phyloP scores from a whole-genome alignment of 768 basidiomycete species.

The Pseudohyphozyma bogoriensis region DNA sequence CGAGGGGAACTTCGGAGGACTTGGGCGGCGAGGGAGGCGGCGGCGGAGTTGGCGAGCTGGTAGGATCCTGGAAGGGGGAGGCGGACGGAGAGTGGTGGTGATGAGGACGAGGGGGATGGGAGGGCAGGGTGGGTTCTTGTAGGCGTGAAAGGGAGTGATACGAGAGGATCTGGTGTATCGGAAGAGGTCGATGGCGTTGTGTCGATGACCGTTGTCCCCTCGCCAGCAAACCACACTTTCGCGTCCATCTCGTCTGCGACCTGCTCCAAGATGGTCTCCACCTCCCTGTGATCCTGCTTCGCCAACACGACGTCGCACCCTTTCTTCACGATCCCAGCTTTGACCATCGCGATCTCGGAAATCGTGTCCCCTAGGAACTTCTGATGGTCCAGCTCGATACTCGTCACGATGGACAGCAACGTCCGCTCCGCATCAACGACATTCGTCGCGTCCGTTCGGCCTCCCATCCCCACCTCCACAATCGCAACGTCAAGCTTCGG shows the following conservation, averaged over 20 bases:
- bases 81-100: neutral
- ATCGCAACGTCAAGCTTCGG: slow-evolving; percentile 61
- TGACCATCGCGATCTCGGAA: slow-evolving; percentile 64
- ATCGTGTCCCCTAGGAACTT: slow-evolving; percentile 72
- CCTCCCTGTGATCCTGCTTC: slow-evolving; percentile 35
- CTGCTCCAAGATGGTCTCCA: slow-evolving; percentile 32
- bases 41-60: slow-evolving; percentile 72
- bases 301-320: slow-evolving; percentile 37
- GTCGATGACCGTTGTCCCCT: slow-evolving; percentile 39
- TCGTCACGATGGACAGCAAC: slow-evolving; percentile 67
- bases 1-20: slow-evolving; percentile 45
- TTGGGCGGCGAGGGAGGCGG: slow-evolving; percentile 56
- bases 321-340: slow-evolving; percentile 65
- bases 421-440: slow-evolving; percentile 60
- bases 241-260: slow-evolving; percentile 46
- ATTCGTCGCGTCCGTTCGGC: slow-evolving; percentile 85
- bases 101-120: too few relatives aligned
- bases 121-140: neutral
- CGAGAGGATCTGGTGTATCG: neutral
- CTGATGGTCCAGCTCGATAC: slow-evolving; percentile 89
- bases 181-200: neutral
- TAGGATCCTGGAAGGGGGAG: slow-evolving; percentile 70
- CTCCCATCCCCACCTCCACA: slow-evolving; percentile 92
- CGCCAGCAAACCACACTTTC: slow-evolving; percentile 43
- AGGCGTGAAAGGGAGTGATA: neutral